phyloP scores from a whole-genome alignment of 305 asterid species.

The Euphrasia arctica region DNA sequence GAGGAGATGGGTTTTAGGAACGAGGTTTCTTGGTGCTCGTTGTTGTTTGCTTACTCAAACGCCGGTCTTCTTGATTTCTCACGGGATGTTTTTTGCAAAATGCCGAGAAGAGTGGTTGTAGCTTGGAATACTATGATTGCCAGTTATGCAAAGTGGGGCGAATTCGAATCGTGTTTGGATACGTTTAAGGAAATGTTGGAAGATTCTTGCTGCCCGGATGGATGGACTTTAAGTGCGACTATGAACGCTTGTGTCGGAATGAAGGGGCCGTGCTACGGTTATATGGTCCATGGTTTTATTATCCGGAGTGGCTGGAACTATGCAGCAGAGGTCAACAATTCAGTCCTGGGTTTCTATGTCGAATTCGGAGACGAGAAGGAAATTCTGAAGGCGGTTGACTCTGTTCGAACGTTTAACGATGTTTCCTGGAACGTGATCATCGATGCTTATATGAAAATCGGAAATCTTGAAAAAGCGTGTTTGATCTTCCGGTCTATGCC shows the following conservation, averaged over 20 bases:
- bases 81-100: constrained; percentile 31
- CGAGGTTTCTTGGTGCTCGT: constrained; percentile 80
- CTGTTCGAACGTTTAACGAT: constrained; percentile 34
- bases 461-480: constrained; percentile 39
- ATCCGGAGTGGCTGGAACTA: constrained; percentile 56
- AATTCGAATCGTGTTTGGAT: constrained; percentile 39
- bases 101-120: constrained; percentile 55
- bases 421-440: constrained; percentile 65
- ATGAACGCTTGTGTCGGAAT: constrained; percentile 55
- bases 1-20: constrained; percentile 54
- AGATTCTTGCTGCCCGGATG: constrained; percentile 48
- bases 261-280: constrained; percentile 33
- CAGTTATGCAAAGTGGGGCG: constrained; percentile 51
- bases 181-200: constrained; percentile 59
- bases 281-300: constrained; percentile 44
- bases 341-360: constrained; percentile 50
- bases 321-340: constrained; percentile 57
- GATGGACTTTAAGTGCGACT: constrained; percentile 57
- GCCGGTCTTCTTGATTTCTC: constrained; percentile 43
- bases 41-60: constrained; percentile 59
- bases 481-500: constrained; percentile 38
- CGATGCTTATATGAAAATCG: constrained; percentile 72
- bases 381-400: constrained; percentile 40
- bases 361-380: constrained; percentile 48
- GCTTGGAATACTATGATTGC: constrained; percentile 78